Evolutionary conservation across 2,329 filamentous ascomycete genomes (phyloP).

Genomic region (Gremmenia infestans): DNA sequence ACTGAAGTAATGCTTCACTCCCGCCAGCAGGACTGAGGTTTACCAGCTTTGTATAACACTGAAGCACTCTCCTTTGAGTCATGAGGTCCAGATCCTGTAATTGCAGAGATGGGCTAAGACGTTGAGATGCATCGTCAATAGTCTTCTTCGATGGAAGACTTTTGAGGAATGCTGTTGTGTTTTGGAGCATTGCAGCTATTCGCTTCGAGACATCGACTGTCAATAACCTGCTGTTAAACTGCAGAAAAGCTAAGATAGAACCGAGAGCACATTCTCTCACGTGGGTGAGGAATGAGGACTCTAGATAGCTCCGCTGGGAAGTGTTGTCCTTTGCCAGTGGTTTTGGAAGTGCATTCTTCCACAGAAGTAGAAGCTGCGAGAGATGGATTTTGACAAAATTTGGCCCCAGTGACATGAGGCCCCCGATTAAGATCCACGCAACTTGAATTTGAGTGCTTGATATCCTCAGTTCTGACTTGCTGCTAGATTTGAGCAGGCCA

Average conservation of each 20-base stretch:
- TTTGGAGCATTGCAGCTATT: constrained; percentile 90
- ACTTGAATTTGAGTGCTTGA: constrained; percentile 96
- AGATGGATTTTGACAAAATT: constrained; percentile 99
- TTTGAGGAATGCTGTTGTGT: constrained; percentile 84
- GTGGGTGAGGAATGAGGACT: constrained; percentile 89
- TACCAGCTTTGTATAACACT: constrained; percentile 90
- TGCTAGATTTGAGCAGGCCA: constrained; percentile 84
- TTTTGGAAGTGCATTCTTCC: constrained; percentile 96
- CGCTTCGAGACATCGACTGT: constrained; percentile 93
- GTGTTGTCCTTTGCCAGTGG: constrained; percentile 91
- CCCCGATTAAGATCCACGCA: constrained; percentile 94
- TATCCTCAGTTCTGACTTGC: constrained; percentile 82
- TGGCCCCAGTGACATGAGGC: constrained; percentile 90
- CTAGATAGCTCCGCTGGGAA: constrained; percentile 74
- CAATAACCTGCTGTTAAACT: constrained; percentile 86
- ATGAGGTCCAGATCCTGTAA: constrained; percentile 87
- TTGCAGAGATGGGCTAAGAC: constrained; percentile 79
- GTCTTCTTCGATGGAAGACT: constrained; percentile 78
- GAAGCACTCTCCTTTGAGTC: constrained; percentile 86
- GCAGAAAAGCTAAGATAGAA: constrained; percentile 84
- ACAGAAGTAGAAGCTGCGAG: constrained; percentile 84
- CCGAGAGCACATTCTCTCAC: constrained; percentile 92
- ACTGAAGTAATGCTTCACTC: constrained; percentile 81
- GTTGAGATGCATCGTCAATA: constrained; percentile 79
- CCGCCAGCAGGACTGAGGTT: constrained; percentile 81